Evolutionary conservation across 805 yeast genomes (phyloP).

Genomic region (Starmerella sp.): DNA sequence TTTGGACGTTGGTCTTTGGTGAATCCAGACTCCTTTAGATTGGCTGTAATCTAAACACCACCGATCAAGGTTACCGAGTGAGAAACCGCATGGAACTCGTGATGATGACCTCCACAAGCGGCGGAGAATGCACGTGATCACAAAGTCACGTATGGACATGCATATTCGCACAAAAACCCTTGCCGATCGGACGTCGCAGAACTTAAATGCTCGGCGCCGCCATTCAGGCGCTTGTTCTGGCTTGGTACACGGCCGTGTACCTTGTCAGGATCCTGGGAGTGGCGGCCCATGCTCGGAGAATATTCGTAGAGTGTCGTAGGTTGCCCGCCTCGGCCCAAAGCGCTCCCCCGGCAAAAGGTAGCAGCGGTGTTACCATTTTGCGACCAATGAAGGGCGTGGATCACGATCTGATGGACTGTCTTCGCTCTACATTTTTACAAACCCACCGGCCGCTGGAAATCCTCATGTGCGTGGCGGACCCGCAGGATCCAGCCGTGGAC

Average conservation of each 20-base stretch:
- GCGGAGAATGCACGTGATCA: too few relatives aligned
- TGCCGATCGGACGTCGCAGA: not conserved
- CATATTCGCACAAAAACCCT: not conserved
- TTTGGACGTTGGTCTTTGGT: too few relatives aligned
- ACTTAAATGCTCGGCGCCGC: not conserved
- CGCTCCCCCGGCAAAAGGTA: not conserved
- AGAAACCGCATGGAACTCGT: too few relatives aligned
- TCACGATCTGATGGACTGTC: conserved; percentile 58
- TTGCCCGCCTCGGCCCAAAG: not conserved
- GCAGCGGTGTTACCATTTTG: conserved; percentile 57
- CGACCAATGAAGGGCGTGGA: conserved; percentile 69
- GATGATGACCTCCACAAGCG: too few relatives aligned
- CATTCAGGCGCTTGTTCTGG: not conserved
- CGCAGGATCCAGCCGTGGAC: conserved; percentile 52
- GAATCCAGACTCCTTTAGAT: too few relatives aligned
- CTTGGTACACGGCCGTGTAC: conserved; percentile 12
- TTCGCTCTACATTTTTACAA: conserved; percentile 58
- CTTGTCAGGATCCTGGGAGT: conserved; percentile 9
- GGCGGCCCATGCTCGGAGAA: conserved; percentile 3
- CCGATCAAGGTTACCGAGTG: too few relatives aligned
- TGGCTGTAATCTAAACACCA: too few relatives aligned
- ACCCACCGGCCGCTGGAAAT: conserved; percentile 58
- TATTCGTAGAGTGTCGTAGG: not conserved
- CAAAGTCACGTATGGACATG: too few relatives aligned
- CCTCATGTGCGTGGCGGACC: conserved; percentile 61